phyloP scores from a whole-genome alignment of 345 rosid genomes.

The Euphorbia lathyris region DNA sequence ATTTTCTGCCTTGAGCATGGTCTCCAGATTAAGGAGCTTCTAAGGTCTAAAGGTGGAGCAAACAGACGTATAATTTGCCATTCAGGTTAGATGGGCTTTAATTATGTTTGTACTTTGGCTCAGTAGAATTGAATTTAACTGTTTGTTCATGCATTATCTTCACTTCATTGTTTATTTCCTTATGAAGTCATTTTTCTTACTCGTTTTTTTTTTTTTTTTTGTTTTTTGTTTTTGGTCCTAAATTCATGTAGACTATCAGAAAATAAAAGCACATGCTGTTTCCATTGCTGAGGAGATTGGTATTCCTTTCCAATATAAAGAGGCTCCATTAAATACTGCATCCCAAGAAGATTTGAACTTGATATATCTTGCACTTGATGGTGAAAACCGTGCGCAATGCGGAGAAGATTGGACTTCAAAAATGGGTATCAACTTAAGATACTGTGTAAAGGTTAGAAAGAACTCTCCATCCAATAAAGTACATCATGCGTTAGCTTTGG shows the following conservation, averaged over 20 bases:
- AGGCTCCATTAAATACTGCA: conserved; percentile 59
- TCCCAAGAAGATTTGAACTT: conserved; percentile 65
- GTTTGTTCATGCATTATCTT: no score
- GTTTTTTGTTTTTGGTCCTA: neutral
- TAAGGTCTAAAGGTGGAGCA: conserved; percentile 77
- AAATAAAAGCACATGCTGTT: conserved; percentile 82
- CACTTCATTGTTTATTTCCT: no score
- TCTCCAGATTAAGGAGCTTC: conserved; percentile 63
- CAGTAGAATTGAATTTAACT: neutral
- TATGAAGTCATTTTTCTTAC: neutral
- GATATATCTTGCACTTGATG: conserved; percentile 82
- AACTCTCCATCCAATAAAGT: conserved; percentile 59
- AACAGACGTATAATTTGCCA: conserved; percentile 84
- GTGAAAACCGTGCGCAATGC: conserved; percentile 50
- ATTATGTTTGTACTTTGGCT: neutral
- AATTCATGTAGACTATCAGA: conserved; percentile 66
- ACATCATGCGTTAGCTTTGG: conserved; percentile 72
- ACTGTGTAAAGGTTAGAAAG: conserved; percentile 78
- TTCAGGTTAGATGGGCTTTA: conserved; percentile 55
- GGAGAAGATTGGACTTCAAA: conserved; percentile 85
- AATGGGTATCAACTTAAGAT: conserved; percentile 74
- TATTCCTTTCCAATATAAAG: conserved; percentile 55
- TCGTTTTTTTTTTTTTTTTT: no score
- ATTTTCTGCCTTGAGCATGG: conserved; percentile 96
- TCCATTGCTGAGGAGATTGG: conserved; percentile 70